Evolutionary conservation across 163 green algal species (phyloP), one percentile per base, ranked within the genome.

Genomic region (Prototheca cutis): DNA sequence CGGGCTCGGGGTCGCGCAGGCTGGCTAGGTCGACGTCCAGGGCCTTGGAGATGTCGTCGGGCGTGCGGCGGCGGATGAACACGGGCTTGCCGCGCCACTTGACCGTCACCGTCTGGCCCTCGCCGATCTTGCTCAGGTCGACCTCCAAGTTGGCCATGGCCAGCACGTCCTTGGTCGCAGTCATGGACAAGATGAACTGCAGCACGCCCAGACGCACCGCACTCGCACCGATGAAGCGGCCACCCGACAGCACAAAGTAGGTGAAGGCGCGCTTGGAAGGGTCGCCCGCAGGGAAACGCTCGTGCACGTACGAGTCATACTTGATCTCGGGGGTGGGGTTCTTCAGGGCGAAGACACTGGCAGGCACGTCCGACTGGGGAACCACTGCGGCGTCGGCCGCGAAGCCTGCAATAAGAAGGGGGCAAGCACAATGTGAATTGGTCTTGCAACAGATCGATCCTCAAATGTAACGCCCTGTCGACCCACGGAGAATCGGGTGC

Each of bases 81-180:
- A 99, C 93, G 4, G 93, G 93, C 84, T 99, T 99, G 62, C 93
- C 93, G 33, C 93, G 79, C 93, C 93, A 99, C 80, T 99, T 99
- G 49, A 98, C 87, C 6, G 91, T 98, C 21, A 98, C 83, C 5
- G 87, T 96, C 51, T 90, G 63, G 15, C 93, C 93, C 58, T 81
- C 72, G 59, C 90, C 70, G 40, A 99, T 87, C 48, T 80, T 84
- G 5, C 55, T 72, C 17, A 97, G 61, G 80, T 98, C 91, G 23
- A 99, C 93, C 80, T 99, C 93, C 40, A 98, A 67, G 48, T 87
- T 94, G n/a, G 87, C 86, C 68, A 99, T 81, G 7, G 93, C 93
- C 65, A 99, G 80, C 53, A 97, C 93, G 64, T 99, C 93, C 53
- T 83, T 84, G 51, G 55, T 75, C 58, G 91, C 87, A 31, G 79